phyloP scores from a whole-genome alignment of 805 yeast species.

The Saccharomycopsis sp. region DNA sequence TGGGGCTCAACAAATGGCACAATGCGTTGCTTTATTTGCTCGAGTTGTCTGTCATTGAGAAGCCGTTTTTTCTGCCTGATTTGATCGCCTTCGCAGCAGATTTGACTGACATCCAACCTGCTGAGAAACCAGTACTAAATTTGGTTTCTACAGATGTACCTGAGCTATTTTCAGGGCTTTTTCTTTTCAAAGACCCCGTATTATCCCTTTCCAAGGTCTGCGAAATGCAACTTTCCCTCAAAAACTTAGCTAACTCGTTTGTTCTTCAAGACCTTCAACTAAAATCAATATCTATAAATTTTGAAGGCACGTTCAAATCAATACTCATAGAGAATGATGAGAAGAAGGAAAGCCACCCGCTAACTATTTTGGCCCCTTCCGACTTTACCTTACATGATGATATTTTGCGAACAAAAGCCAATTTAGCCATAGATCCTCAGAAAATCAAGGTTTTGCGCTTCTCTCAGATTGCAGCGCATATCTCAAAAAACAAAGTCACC shows the following conservation, averaged over 20 bases:
- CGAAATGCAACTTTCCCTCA: slow-evolving; percentile 29
- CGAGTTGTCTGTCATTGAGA: slow-evolving; percentile 29
- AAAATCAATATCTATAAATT: slow-evolving; percentile 8
- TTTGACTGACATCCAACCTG: neutral
- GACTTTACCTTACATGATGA: neutral
- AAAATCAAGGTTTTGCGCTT: slow-evolving; percentile 15
- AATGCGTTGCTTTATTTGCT: slow-evolving; percentile 31
- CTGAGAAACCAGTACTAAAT: slow-evolving; percentile 22
- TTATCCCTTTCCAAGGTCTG: slow-evolving; percentile 22
- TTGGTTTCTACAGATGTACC: slow-evolving; percentile 25
- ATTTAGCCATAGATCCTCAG: slow-evolving; percentile 6
- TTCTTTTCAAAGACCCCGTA: slow-evolving; percentile 22
- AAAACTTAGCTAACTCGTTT: slow-evolving; percentile 7
- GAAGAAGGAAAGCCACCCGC: slow-evolving; percentile 5
- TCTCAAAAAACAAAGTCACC: slow-evolving; percentile 26
- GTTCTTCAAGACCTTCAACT: slow-evolving; percentile 4
- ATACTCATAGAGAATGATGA: slow-evolving; percentile 25
- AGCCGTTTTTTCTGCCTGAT: slow-evolving; percentile 6
- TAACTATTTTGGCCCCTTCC: slow-evolving; percentile 17
- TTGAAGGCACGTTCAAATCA: slow-evolving; percentile 12
- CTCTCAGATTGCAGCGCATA: slow-evolving; percentile 21
- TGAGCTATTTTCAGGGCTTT: slow-evolving; percentile 24
- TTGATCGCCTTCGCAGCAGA: neutral
- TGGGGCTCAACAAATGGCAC: slow-evolving; percentile 27
- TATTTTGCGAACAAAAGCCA: slow-evolving; percentile 14